Percentiles rank a stretch among this genome's conserved stretches.
These are phyloP conservation scores for Acanthamoeba healyi DNA, from an alignment of 208 protist genomes.

Conservation along the genomic window DNA sequence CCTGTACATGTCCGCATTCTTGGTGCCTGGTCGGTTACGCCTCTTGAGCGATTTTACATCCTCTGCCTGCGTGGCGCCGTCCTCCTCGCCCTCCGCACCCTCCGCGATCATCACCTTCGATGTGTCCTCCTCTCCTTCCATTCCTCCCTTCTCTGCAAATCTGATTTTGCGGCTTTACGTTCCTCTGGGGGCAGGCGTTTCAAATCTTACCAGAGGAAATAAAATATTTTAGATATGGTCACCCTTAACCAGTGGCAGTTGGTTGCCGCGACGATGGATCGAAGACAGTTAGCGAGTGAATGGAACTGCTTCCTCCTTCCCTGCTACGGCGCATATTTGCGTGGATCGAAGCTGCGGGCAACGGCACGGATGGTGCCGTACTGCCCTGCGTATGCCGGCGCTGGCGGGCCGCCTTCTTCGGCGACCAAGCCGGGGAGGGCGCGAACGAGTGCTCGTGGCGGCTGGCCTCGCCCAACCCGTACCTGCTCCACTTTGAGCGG, in stretches of 20 bases:
- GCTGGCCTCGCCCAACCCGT: background rate
- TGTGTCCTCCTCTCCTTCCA: background rate
- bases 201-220: too few species aligned
- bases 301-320: background rate
- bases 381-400: background rate
- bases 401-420: background rate
- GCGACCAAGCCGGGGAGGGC: background rate
- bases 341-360: background rate
- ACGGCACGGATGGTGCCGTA: background rate
- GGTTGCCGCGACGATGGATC: too few species aligned
- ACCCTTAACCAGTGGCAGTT: too few species aligned
- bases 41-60: background rate
- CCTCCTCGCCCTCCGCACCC: background rate
- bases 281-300: background rate
- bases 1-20: constrained; percentile 53
- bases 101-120: background rate
- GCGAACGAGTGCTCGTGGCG: background rate
- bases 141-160: background rate
- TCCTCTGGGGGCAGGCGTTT: too few species aligned
- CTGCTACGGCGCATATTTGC: background rate
- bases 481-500: background rate
- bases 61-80: too few species aligned
- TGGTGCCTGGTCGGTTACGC: constrained; percentile 66
- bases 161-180: too few species aligned
- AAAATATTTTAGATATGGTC: background rate